phyloP scores from a whole-genome alignment of 192 early-diverging fungal species.

The Backusella morwellensis region DNA sequence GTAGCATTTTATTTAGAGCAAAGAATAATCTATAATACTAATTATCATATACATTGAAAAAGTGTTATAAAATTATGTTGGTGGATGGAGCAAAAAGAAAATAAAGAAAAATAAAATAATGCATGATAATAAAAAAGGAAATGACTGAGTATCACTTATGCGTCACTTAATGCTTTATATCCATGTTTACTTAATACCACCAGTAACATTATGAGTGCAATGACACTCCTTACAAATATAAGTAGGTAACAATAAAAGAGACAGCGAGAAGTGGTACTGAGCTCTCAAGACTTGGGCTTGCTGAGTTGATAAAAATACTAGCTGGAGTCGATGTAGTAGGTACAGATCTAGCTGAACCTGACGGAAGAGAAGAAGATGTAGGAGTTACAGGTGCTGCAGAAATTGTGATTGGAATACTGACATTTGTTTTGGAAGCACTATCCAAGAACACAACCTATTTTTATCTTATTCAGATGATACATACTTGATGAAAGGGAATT shows the following conservation, averaged over 20 bases:
- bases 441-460: conserved; percentile 14
- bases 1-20: not conserved
- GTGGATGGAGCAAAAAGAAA: not conserved
- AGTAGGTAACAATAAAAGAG: not conserved
- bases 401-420: conserved; percentile 16
- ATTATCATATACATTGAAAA: not conserved
- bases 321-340: conserved; percentile 60
- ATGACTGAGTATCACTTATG: not conserved
- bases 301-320: not conserved
- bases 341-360: conserved; percentile 80
- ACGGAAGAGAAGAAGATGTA: not conserved
- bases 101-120: not conserved
- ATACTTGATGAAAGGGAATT: not conserved
- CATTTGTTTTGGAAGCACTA: conserved; percentile 5
- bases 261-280: not conserved
- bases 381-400: conserved; percentile 3
- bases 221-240: not conserved
- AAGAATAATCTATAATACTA: not conserved
- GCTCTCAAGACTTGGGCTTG: not conserved
- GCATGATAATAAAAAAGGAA: not conserved
- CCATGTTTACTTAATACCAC: not conserved
- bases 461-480: not conserved
- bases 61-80: not conserved
- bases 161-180: not conserved
- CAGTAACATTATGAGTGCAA: conserved; percentile 25